Percentiles rank a stretch among this genome's conserved stretches.
These are phyloP conservation scores for Dactylellina parvicollis DNA, from an alignment of 2,329 filamentous ascomycete genomes.

Conservation along the genomic window DNA sequence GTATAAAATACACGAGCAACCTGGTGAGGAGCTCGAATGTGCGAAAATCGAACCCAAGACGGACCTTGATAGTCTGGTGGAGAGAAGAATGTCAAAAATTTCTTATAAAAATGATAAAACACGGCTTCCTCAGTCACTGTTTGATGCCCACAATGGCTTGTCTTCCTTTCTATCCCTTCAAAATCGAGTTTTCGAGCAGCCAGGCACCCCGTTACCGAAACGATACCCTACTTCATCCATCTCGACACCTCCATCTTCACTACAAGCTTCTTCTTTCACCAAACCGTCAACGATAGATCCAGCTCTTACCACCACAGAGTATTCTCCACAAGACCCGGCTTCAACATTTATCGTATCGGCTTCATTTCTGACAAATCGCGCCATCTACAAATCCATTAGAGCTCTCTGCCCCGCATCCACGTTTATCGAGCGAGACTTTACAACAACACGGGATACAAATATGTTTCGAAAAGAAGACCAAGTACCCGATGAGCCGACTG, in stretches of 20 bases:
- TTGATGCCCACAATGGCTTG: constrained; percentile 19
- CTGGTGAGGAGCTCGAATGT: constrained; percentile 27
- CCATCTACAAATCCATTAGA: constrained; percentile 20
- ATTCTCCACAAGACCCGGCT: constrained; percentile 6
- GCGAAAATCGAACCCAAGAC: constrained; percentile 41
- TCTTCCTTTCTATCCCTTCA: constrained; percentile 37
- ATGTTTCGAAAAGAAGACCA: constrained; percentile 30
- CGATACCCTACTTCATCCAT: not conserved
- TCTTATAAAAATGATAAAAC: not conserved
- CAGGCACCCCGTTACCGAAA: not conserved
- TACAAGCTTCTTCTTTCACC: not conserved
- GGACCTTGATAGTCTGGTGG: constrained; percentile 44
- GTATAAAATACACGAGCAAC: not conserved
- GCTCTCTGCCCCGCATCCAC: constrained; percentile 32
- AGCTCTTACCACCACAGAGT: not conserved
- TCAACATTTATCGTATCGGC: constrained; percentile 36
- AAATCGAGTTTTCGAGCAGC: constrained; percentile 1
- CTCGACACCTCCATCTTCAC: not conserved
- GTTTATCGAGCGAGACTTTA: constrained; percentile 47
- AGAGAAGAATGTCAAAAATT: constrained; percentile 12
- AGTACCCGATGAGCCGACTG: constrained; percentile 16
- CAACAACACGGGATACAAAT: not conserved
- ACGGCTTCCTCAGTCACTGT: not conserved
- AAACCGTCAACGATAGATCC: constrained; percentile 7
- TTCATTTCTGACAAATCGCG: constrained; percentile 22